Conservation (phyloP, 2,329 filamentous ascomycete genomes). For the Aspergillus bombycis region DNA sequence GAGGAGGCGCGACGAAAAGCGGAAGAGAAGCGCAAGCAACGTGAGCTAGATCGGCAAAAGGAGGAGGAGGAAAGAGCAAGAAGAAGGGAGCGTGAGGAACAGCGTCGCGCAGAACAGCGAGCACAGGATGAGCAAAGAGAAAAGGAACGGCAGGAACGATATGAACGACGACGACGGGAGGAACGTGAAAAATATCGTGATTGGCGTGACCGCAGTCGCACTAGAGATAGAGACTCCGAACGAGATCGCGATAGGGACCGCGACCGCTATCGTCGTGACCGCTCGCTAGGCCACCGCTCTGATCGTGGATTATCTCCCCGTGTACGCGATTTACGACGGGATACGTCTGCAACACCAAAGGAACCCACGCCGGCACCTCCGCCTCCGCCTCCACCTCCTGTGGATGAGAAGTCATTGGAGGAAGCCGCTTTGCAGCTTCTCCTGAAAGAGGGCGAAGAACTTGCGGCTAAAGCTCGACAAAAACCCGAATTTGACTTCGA, state of each 20-base stretch:
- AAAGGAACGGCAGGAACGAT: constrained; percentile 52
- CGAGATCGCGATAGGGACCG: constrained; percentile 25
- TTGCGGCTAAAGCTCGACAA: constrained; percentile 55
- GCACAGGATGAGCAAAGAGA: constrained; percentile 56
- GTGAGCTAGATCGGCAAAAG: constrained; percentile 48
- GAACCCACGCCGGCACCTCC: constrained; percentile 34
- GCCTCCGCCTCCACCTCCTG: constrained; percentile 33
- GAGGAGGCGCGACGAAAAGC: constrained; percentile 43
- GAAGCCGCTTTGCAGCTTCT: constrained; percentile 58
- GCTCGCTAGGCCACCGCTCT: constrained; percentile 36
- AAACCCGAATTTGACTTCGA: constrained; percentile 57
- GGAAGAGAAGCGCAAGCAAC: constrained; percentile 47
- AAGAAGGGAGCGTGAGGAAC: constrained; percentile 54
- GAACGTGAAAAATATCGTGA: constrained; percentile 52
- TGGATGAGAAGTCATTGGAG: constrained; percentile 59
- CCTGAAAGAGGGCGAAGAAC: constrained; percentile 57
- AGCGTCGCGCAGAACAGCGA: constrained; percentile 54
- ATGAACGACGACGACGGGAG: constrained; percentile 46
- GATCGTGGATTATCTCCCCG: constrained; percentile 35
- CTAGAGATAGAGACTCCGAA: constrained; percentile 34
- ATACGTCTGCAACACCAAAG: constrained; percentile 37
- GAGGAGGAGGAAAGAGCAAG: constrained; percentile 52
- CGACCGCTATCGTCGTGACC: constrained; percentile 33
- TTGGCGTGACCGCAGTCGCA: constrained; percentile 40
- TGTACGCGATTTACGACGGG: constrained; percentile 34